phyloP scores from a whole-genome alignment of 2,329 filamentous ascomycete genomes.

The Fusarium chlamydosporum region DNA sequence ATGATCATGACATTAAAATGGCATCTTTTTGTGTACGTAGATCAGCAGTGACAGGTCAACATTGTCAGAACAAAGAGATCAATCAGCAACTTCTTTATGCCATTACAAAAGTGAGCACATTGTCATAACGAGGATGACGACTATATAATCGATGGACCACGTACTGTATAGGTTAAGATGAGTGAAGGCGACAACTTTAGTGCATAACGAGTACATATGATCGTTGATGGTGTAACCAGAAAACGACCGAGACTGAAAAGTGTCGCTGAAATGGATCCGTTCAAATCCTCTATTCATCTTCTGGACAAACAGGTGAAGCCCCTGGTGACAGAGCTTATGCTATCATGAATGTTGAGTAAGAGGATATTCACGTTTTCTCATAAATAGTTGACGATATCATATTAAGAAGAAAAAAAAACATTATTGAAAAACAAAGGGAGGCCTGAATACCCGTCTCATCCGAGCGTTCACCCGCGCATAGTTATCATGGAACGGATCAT shows the following conservation, averaged over 20 bases:
- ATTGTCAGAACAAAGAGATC: neutral
- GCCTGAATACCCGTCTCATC: neutral
- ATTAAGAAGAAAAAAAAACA: neutral
- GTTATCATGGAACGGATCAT: neutral
- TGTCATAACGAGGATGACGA: neutral
- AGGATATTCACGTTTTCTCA: neutral
- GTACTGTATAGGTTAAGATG: neutral
- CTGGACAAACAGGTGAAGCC: too few relatives aligned
- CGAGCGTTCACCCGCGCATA: neutral
- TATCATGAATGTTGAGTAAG: neutral
- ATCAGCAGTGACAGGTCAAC: neutral
- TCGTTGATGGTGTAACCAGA: neutral
- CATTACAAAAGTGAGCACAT: neutral
- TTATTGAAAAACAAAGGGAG: neutral
- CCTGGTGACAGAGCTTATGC: neutral
- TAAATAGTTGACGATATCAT: neutral
- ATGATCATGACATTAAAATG: slow-evolving; percentile 33
- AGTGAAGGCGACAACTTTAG: neutral
- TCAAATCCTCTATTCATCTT: too few relatives aligned
- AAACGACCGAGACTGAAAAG: neutral
- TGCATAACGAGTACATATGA: neutral
- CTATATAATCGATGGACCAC: neutral
- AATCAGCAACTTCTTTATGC: neutral
- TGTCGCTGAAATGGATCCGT: too few relatives aligned
- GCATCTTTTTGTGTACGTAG: neutral